Base-by-base conservation (phyloP, 2,329 filamentous ascomycete species). In the Phaeophleospora eucalypticola region DNA sequence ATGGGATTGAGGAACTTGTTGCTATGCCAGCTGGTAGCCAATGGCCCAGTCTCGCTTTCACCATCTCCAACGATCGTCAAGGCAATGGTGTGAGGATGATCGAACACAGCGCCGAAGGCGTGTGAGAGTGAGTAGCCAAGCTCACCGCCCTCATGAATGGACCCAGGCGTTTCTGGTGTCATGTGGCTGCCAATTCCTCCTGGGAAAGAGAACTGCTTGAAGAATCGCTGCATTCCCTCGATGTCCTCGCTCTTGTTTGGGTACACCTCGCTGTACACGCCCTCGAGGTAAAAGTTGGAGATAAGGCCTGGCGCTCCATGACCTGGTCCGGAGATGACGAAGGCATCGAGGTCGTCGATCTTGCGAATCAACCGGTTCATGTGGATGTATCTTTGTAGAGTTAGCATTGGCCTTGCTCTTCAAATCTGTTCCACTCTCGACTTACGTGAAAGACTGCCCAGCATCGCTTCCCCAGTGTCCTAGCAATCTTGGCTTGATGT, bases 351-450 rank as follows among this genome's bases (percentile, higher is more conserved):
- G 44, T 51, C 36, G 43, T 51, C 33, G 60, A 88, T 86, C 68
- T 89, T 89, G 67, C 86, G 88, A 74, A 89, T 88, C 49, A 89
- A 71, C 27, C 85, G 82, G 68, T 89, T 89, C 75, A 88, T 85
- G 69, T 89, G 86, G 71, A 89, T 86, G 66, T 83, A 89, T 27
- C 58, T 62, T 36, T 16, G 20, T 17, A 17, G 7, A 9, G 37
- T 60, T 43, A 53, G 40, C 18, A 32, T 37, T 35, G 18, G 35
- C 12, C 33, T 18, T 19, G 16, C 9, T 37, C 7, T 18, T 6
- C 6, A 18, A 19, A 8, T n/a, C n/a, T n/a, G n/a, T n/a, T n/a
- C n/a, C n/a, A n/a, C n/a, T n/a, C n/a, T n/a, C n/a, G n/a, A 46
- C 58, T 42, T 38, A 60, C 56, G 84, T 86, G 68, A 90, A 89